Evolutionary conservation across 345 rosid genomes (phyloP).

Genomic region (Citrus reticulata): DNA sequence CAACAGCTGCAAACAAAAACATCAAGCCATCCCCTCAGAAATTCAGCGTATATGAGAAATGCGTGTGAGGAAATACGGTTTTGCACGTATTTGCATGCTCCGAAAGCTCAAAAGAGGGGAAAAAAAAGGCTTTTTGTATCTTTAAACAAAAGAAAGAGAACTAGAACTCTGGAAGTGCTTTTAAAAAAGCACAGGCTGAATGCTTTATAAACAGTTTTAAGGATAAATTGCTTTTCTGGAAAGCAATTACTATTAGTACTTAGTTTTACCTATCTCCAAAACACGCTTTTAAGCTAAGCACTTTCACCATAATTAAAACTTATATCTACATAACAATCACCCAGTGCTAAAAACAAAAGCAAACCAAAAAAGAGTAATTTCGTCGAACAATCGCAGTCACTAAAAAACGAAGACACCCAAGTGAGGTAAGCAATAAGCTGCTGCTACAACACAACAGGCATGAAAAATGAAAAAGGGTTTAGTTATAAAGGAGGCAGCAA

Average conservation of each 20-base stretch:
- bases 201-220: background rate
- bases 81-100: background rate
- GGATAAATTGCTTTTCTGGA: background rate
- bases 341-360: too few relatives aligned
- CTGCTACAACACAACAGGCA: background rate
- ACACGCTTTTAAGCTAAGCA: too few relatives aligned
- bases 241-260: background rate
- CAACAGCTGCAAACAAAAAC: background rate
- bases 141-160: background rate
- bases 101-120: background rate
- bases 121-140: background rate
- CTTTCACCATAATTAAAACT: too few relatives aligned
- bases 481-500: background rate
- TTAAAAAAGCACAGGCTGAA: background rate
- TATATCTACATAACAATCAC: too few relatives aligned
- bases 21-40: background rate
- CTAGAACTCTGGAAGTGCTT: background rate
- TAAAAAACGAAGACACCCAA: background rate
- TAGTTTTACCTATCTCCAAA: too few relatives aligned
- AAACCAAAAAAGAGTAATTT: background rate
- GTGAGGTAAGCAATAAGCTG: background rate
- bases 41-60: background rate
- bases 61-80: background rate
- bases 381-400: slow-evolving; percentile 9
- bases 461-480: background rate